Evolutionary conservation across 2,329 filamentous ascomycete species (phyloP).

Genomic region (Drechmeria coniospora): DNA sequence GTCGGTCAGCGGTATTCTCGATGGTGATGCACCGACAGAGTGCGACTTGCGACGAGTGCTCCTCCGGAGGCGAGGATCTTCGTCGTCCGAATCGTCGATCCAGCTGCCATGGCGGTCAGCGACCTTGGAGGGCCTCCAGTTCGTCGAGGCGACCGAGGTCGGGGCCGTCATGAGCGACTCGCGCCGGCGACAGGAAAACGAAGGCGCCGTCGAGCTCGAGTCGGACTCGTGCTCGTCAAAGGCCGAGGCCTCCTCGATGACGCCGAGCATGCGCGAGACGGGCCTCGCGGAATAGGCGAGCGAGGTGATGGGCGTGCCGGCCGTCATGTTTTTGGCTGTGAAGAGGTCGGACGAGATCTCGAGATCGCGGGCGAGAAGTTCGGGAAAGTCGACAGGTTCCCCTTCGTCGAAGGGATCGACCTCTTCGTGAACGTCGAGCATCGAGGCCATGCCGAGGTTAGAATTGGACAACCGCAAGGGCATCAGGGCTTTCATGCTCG

Average conservation of each 20-base stretch:
- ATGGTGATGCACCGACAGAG: too few relatives aligned
- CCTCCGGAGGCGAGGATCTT: conserved; percentile 10
- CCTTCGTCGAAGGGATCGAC: conserved; percentile 10
- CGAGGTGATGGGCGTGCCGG: conserved; percentile 31
- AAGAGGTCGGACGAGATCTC: conserved; percentile 33
- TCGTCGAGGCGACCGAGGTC: conserved; percentile 19
- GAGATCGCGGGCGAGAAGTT: conserved; percentile 39
- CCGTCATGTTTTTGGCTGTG: conserved; percentile 34
- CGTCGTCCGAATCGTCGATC: conserved; percentile 23
- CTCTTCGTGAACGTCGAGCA: conserved; percentile 8
- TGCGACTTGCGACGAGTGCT: conserved; percentile 10
- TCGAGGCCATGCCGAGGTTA: too few relatives aligned
- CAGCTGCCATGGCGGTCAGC: conserved; percentile 15
- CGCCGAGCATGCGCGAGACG: conserved; percentile 25
- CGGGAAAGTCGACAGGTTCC: conserved; percentile 27
- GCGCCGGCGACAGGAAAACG: conserved; percentile 16
- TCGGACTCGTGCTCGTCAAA: too few relatives aligned
- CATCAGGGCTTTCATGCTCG: conserved; percentile 23
- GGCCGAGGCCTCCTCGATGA: conserved; percentile 24
- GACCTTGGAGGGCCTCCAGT: conserved; percentile 12
- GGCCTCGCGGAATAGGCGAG: conserved; percentile 37
- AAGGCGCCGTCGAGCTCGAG: conserved; percentile 14
- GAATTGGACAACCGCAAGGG: conserved; percentile 19
- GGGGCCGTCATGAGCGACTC: conserved; percentile 20
- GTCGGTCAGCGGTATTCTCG: too few relatives aligned